Evolutionary conservation across 1,284 basidiomycete genomes (phyloP).

Genomic region (Malassezia arunalokei): DNA sequence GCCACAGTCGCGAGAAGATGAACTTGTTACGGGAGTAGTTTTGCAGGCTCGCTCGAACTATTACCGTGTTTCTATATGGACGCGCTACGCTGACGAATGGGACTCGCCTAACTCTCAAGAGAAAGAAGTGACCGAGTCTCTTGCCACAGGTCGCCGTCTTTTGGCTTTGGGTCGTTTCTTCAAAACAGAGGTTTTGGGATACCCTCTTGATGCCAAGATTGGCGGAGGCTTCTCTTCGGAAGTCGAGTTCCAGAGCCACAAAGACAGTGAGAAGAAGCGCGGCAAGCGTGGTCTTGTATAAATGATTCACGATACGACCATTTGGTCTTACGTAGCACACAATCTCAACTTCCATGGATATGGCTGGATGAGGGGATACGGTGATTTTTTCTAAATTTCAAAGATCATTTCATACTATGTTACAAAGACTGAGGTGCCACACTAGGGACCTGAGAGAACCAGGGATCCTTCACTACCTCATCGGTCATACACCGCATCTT

Average conservation of each 20-base stretch:
- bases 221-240: constrained; percentile 54
- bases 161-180: constrained; percentile 68
- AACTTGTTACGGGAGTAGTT: constrained; percentile 58
- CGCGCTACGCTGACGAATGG: constrained; percentile 53
- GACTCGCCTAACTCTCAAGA: constrained; percentile 51
- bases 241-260: constrained; percentile 43
- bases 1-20: constrained; percentile 22
- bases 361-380: no score
- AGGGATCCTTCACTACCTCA: constrained; percentile 67
- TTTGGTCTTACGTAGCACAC: no score
- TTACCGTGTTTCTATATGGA: constrained; percentile 95
- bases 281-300: constrained; percentile 44
- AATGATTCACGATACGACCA: not conserved
- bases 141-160: constrained; percentile 58
- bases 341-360: no score
- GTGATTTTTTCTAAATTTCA: no score
- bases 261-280: constrained; percentile 73
- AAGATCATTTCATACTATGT: not conserved
- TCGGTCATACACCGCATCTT: constrained; percentile 68
- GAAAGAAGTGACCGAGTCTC: constrained; percentile 50
- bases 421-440: constrained; percentile 6
- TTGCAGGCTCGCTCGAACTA: constrained; percentile 86
- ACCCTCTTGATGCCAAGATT: constrained; percentile 60
- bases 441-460: constrained; percentile 52
- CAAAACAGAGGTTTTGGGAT: constrained; percentile 79